Evolutionary conservation across 176 grass and related monocot species (phyloP).

Genomic region (Guadua angustifolia): DNA sequence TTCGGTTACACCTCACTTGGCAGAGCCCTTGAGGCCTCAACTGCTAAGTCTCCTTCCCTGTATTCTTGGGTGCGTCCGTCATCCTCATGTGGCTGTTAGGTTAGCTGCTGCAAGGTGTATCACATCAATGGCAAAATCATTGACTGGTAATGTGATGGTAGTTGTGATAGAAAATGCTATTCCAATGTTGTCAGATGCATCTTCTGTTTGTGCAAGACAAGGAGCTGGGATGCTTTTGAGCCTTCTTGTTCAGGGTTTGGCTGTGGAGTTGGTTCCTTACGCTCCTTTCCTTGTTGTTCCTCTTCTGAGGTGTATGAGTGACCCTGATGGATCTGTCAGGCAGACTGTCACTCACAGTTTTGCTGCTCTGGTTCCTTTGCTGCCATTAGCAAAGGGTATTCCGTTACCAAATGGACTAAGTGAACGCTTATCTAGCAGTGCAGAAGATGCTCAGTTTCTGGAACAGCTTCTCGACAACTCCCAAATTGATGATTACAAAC

Average conservation of each 20-base stretch:
- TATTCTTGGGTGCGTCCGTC: constrained; percentile 77
- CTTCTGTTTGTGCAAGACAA: constrained; percentile 91
- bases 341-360: constrained; percentile 98
- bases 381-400: constrained; percentile 83
- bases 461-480: constrained; percentile 99
- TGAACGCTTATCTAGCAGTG: constrained; percentile 75
- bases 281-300: constrained; percentile 95
- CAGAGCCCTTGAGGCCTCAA: constrained; percentile 70
- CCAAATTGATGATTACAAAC: constrained; percentile 96
- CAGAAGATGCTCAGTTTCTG: constrained; percentile 89
- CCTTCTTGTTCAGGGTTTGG: constrained; percentile 95
- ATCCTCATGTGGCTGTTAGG: constrained; percentile 94
- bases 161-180: constrained; percentile 87
- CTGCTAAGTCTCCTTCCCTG: constrained; percentile 86
- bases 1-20: constrained; percentile 72
- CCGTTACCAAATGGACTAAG: constrained; percentile 69
- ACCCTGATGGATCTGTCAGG: constrained; percentile 86
- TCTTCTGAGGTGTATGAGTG: constrained; percentile 96
- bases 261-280: constrained; percentile 89
- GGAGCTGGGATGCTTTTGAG: constrained; percentile 95
- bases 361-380: constrained; percentile 91
- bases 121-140: constrained; percentile 94
- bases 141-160: constrained; percentile 82
- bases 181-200: constrained; percentile 88
- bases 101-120: constrained; percentile 94